Conservation (phyloP, 768 basidiomycete species). For the Strobilomyces confusus region DNA sequence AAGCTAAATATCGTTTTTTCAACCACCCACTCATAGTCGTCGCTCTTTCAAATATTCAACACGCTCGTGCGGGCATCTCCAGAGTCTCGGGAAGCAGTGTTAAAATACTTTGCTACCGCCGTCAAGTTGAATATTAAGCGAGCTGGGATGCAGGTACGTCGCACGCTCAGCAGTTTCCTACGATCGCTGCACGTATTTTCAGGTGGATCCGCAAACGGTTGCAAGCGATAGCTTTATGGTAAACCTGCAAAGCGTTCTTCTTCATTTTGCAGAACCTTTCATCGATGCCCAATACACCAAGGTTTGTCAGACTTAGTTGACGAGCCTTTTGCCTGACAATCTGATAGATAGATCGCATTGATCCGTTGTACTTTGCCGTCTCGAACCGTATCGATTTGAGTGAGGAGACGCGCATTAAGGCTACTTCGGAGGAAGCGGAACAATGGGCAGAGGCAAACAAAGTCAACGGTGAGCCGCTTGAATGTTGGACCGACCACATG, state of each 20-base stretch:
- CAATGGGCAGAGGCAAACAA: slow-evolving; percentile 60
- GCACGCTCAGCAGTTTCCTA: neutral
- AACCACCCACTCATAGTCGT: slow-evolving; percentile 33
- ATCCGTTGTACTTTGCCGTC: slow-evolving; percentile 73
- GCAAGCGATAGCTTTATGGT: slow-evolving; percentile 91
- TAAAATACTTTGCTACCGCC: slow-evolving; percentile 76
- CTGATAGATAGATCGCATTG: slow-evolving; percentile 83
- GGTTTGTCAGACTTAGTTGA: slow-evolving; percentile 37
- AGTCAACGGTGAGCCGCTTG: slow-evolving; percentile 38
- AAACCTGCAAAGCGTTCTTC: slow-evolving; percentile 78
- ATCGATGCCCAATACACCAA: slow-evolving; percentile 90
- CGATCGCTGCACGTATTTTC: neutral
- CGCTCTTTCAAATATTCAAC: slow-evolving; percentile 87
- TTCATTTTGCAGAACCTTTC: slow-evolving; percentile 89
- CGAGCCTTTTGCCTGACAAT: slow-evolving; percentile 4
- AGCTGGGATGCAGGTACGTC: slow-evolving; percentile 81
- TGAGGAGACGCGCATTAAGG: slow-evolving; percentile 93
- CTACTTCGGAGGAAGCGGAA: slow-evolving; percentile 81
- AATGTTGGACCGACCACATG: neutral
- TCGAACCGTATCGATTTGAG: slow-evolving; percentile 69
- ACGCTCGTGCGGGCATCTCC: slow-evolving; percentile 80
- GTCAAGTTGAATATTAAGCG: slow-evolving; percentile 77
- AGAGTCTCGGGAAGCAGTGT: slow-evolving; percentile 72
- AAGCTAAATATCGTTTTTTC: neutral
- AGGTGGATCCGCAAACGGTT: slow-evolving; percentile 85